Conservation (phyloP, 371 early-diverging fungal genomes). For the Mucor racemosus region DNA sequence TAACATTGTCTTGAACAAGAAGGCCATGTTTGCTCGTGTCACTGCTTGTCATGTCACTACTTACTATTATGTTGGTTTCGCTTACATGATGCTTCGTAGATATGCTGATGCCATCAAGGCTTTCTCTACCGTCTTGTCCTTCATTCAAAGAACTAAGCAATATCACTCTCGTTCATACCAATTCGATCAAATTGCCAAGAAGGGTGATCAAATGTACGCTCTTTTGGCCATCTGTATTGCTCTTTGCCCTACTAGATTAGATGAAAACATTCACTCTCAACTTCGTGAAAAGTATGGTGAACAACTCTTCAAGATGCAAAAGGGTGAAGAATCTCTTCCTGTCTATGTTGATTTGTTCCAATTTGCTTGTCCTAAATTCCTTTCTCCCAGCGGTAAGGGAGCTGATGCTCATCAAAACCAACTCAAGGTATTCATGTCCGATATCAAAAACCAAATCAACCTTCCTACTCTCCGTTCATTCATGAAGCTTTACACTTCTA, state of each 20-base stretch:
- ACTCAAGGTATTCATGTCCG: slow-evolving; percentile 81
- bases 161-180: slow-evolving; percentile 93
- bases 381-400: slow-evolving; percentile 76
- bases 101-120: slow-evolving; percentile 95
- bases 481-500: slow-evolving; percentile 92
- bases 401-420: slow-evolving; percentile 78
- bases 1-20: slow-evolving; percentile 91
- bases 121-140: slow-evolving; percentile 88
- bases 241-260: slow-evolving; percentile 91
- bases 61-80: slow-evolving; percentile 95
- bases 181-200: slow-evolving; percentile 90
- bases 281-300: slow-evolving; percentile 94
- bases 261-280: slow-evolving; percentile 87
- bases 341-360: slow-evolving; percentile 89
- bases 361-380: slow-evolving; percentile 94
- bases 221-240: slow-evolving; percentile 90
- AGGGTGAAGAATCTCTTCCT: slow-evolving; percentile 79
- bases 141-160: slow-evolving; percentile 90
- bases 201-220: slow-evolving; percentile 94
- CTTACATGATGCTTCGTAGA: slow-evolving; percentile 97
- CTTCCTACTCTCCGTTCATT: slow-evolving; percentile 90
- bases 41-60: slow-evolving; percentile 96
- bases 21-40: slow-evolving; percentile 91
- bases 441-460: slow-evolving; percentile 84
- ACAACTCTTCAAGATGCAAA: slow-evolving; percentile 86